These are phyloP conservation scores for Eucalyptus leucophloia DNA, from an alignment of 345 rosid species.

Conservation along the genomic window DNA sequence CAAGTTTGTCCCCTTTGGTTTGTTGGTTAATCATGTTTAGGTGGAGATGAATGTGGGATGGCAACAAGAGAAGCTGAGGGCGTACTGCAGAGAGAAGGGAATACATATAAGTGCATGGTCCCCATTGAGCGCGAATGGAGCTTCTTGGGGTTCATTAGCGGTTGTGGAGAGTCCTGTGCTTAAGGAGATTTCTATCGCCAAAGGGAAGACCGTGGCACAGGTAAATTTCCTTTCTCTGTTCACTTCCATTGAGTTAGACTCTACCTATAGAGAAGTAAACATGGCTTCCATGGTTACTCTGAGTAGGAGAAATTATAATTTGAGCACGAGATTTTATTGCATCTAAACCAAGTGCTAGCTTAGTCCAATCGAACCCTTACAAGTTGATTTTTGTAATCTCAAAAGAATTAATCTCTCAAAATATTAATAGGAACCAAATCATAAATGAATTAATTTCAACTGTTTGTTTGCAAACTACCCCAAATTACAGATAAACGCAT, in stretches of 20 bases:
- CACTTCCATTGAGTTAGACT: not conserved
- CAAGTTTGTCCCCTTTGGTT: not conserved
- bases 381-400: not conserved
- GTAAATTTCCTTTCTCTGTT: not conserved
- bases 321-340: not conserved
- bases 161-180: not conserved
- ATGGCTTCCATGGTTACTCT: not conserved
- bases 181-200: not conserved
- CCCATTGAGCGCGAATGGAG: slow-evolving; percentile 1
- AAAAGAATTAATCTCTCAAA: no score
- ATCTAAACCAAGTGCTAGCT: not conserved
- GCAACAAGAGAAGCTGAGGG: slow-evolving; percentile 1
- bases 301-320: no score
- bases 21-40: not conserved
- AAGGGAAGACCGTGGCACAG: not conserved
- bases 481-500: not conserved
- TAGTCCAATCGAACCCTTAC: not conserved
- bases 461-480: not conserved
- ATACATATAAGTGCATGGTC: slow-evolving; percentile 4
- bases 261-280: not conserved
- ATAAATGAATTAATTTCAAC: not conserved
- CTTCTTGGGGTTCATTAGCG: slow-evolving; percentile 1
- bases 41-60: slow-evolving; percentile 7
- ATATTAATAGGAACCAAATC: not conserved
- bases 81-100: slow-evolving; percentile 2